Percentiles rank a stretch among this genome's conserved stretches.
Conservation (phyloP, 352 stramenopile genomes). For the Elongisporangium prolatum region DNA sequence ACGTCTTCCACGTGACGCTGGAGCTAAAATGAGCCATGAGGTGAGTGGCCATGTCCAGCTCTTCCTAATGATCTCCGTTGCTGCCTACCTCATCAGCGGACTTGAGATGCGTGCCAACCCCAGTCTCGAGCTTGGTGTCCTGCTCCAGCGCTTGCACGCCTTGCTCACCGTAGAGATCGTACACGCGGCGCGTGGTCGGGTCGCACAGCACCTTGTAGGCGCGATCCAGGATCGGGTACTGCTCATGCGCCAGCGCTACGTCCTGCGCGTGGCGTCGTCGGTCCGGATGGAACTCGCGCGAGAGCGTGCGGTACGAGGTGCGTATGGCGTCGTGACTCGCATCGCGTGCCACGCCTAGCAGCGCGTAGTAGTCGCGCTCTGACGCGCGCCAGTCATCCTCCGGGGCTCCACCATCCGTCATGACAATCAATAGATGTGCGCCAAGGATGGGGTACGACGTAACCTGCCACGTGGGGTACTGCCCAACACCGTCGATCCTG, state of each 20-base stretch:
- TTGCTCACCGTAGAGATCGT: constrained; percentile 74
- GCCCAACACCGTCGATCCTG: too few relatives aligned
- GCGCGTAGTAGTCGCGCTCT: constrained; percentile 82
- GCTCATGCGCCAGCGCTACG: constrained; percentile 59
- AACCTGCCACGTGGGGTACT: too few relatives aligned
- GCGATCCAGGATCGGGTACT: constrained; percentile 75
- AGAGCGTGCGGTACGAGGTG: constrained; percentile 59
- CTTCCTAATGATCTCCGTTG: too few relatives aligned
- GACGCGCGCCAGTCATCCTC: constrained; percentile 44
- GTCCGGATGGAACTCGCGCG: constrained; percentile 84
- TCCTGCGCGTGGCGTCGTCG: constrained; percentile 46
- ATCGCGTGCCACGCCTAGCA: constrained; percentile 59
- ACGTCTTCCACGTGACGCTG: constrained; percentile 52
- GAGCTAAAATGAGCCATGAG: constrained; percentile 15
- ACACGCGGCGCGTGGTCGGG: constrained; percentile 56
- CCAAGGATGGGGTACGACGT: too few relatives aligned
- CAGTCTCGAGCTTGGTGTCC: constrained; percentile 27
- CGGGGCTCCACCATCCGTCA: too few relatives aligned
- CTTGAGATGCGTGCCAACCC: constrained; percentile 41
- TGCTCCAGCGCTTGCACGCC: constrained; percentile 68
- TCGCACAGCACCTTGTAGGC: constrained; percentile 82
- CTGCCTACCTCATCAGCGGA: constrained; percentile 26
- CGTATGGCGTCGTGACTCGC: constrained; percentile 65
- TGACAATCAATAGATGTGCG: too few relatives aligned
- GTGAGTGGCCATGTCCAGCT: not conserved